phyloP scores from a whole-genome alignment of 1,139 yeast species.

The Pichia sp. region DNA sequence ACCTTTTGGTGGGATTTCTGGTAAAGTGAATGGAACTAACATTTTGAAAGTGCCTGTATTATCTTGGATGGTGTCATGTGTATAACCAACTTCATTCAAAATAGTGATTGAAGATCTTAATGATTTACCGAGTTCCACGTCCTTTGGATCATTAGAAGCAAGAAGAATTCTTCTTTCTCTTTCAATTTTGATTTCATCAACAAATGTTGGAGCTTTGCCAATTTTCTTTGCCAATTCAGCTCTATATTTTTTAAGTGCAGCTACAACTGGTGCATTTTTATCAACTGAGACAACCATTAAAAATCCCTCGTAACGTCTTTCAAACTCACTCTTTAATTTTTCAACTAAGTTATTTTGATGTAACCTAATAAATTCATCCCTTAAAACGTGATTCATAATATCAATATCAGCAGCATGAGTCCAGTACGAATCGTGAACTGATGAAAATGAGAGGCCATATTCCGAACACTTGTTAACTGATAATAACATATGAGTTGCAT shows the following conservation, averaged over 20 bases:
- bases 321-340: constrained; percentile 71
- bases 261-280: constrained; percentile 46
- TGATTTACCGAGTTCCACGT: constrained; percentile 44
- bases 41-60: constrained; percentile 30
- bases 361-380: constrained; percentile 73
- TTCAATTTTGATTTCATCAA: constrained; percentile 72
- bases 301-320: constrained; percentile 67
- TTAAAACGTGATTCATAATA: constrained; percentile 59
- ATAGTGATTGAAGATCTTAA: constrained; percentile 75
- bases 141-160: constrained; percentile 45
- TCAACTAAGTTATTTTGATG: constrained; percentile 70
- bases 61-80: constrained; percentile 19
- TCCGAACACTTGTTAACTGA: constrained; percentile 79
- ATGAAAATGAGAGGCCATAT: constrained; percentile 69
- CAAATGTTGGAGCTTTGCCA: constrained; percentile 54
- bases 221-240: constrained; percentile 42
- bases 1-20: constrained; percentile 75
- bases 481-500: constrained; percentile 94
- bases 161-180: constrained; percentile 53
- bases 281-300: constrained; percentile 56
- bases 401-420: constrained; percentile 88
- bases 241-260: constrained; percentile 45
- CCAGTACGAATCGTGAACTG: constrained; percentile 99
- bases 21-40: constrained; percentile 61
- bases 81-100: constrained; percentile 32